A percentile compares a stretch with the other conserved stretches of the same genome.
Evolutionary conservation across 345 rosid species (phyloP).

Genomic region (Dipteronia sinensis): DNA sequence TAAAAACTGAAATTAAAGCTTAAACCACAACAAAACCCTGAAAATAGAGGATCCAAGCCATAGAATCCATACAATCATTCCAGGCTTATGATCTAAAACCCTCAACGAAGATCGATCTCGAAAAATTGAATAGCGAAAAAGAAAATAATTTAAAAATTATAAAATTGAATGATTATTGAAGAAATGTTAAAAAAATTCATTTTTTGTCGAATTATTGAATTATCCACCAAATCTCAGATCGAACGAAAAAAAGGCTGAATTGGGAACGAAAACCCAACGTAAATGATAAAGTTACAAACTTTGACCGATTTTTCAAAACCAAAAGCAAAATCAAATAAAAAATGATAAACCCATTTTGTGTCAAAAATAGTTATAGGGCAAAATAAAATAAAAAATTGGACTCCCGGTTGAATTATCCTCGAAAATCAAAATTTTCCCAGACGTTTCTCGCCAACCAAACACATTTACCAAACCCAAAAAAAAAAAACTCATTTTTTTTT

Average conservation of each 20-base stretch:
- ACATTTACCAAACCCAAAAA: conserved; percentile 7
- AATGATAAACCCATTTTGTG: conserved; percentile 8
- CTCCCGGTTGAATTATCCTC: not conserved
- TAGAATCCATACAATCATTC: conserved; percentile 13
- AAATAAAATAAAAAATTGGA: conserved; percentile 1
- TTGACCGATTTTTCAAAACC: not conserved
- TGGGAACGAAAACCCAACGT: conserved; percentile 13
- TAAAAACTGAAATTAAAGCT: not conserved
- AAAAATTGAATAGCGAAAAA: conserved; percentile 7
- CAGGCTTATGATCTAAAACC: conserved; percentile 37
- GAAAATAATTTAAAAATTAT: not conserved
- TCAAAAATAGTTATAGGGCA: not conserved
- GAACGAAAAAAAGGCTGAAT: conserved; percentile 19
- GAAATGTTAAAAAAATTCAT: not conserved
- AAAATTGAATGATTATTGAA: not conserved
- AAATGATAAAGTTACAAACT: conserved; percentile 6
- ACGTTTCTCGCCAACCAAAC: conserved; percentile 25
- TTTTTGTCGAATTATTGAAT: not conserved
- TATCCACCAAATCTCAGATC: conserved; percentile 41
- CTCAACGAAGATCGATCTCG: conserved; percentile 26
- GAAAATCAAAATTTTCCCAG: conserved; percentile 10
- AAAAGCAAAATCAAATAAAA: not conserved
- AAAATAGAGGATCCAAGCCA: conserved; percentile 22
- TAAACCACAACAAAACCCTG: conserved; percentile 47
- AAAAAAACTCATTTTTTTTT: conserved; percentile 11